Conservation (phyloP, 2,329 filamentous ascomycete genomes). For the Helminthosporium solani region DNA sequence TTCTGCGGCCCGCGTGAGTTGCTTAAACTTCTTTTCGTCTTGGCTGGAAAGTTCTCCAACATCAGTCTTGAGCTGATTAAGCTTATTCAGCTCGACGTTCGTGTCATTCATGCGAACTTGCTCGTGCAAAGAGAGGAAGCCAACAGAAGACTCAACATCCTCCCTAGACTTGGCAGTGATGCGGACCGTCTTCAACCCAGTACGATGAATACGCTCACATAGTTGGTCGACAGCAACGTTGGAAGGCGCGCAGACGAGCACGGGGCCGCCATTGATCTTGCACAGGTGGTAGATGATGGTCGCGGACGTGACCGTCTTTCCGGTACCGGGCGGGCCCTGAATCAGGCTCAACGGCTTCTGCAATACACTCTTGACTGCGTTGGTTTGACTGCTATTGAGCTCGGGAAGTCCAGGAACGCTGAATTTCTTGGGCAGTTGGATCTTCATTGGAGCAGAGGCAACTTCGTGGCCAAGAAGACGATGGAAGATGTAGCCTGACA, state of each 20-base stretch:
- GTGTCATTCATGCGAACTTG: slow-evolving; percentile 97
- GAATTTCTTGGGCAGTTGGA: slow-evolving; percentile 93
- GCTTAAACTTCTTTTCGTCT: slow-evolving; percentile 98
- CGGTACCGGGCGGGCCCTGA: slow-evolving; percentile 93
- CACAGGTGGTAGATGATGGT: slow-evolving; percentile 98
- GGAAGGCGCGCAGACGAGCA: slow-evolving; percentile 93
- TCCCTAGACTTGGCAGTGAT: slow-evolving; percentile 98
- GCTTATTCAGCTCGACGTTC: slow-evolving; percentile 88
- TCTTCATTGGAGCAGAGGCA: slow-evolving; percentile 91
- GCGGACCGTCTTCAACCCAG: slow-evolving; percentile 92
- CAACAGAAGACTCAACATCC: slow-evolving; percentile 97
- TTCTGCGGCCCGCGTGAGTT: slow-evolving; percentile 89
- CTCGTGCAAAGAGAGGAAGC: slow-evolving; percentile 91
- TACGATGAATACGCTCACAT: slow-evolving; percentile 93
- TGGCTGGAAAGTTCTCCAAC: slow-evolving; percentile 88
- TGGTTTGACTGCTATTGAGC: slow-evolving; percentile 92
- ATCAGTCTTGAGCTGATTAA: slow-evolving; percentile 89
- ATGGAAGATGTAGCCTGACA: slow-evolving; percentile 98
- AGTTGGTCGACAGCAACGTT: slow-evolving; percentile 98
- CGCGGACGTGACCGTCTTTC: slow-evolving; percentile 97
- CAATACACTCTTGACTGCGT: slow-evolving; percentile 91
- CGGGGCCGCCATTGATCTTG: slow-evolving; percentile 91
- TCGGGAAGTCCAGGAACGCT: slow-evolving; percentile 92
- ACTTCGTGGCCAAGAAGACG: slow-evolving; percentile 94
- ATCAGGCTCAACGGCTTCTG: slow-evolving; percentile 94